A percentile compares a stretch with the other conserved stretches of the same genome.
These are phyloP conservation scores for Sphaerostilbella broomeana DNA, from an alignment of 2,329 filamentous ascomycete genomes.

Conservation along the genomic window DNA sequence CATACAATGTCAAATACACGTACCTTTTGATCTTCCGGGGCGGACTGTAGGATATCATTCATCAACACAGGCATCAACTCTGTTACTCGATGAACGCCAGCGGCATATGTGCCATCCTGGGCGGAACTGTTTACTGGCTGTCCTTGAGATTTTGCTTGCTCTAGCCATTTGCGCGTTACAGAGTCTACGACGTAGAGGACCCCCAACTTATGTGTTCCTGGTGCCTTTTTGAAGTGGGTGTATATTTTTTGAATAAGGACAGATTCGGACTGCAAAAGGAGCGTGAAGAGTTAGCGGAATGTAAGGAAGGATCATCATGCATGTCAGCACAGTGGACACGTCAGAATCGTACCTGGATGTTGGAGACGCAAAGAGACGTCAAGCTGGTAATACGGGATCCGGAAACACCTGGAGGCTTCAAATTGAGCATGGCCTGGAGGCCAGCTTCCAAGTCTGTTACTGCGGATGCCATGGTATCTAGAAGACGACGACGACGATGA, in stretches of 20 bases:
- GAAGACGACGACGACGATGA: no score
- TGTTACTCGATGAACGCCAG: constrained; percentile 92
- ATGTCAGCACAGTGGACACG: no score
- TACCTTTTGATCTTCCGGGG: constrained; percentile 96
- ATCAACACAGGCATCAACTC: constrained; percentile 90
- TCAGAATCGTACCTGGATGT: constrained; percentile 81
- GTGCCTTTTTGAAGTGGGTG: constrained; percentile 93
- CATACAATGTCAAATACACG: constrained; percentile 37
- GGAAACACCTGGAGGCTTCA: constrained; percentile 92
- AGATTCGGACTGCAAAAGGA: constrained; percentile 67
- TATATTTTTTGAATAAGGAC: constrained; percentile 93
- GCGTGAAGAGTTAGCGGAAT: constrained; percentile 1
- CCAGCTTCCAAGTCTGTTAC: constrained; percentile 86
- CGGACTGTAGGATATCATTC: constrained; percentile 85
- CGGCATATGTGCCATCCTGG: constrained; percentile 86
- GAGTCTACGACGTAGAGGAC: constrained; percentile 99
- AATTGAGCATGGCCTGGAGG: constrained; percentile 81
- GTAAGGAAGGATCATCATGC: no score
- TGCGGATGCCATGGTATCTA: constrained; percentile 62
- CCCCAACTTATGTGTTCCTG: constrained; percentile 92
- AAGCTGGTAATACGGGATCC: constrained; percentile 85
- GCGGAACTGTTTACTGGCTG: constrained; percentile 76
- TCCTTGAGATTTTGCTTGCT: constrained; percentile 80
- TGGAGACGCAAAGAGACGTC: constrained; percentile 79
- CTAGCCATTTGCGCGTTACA: constrained; percentile 97